phyloP scores from a whole-genome alignment of 1,139 yeast species.

The Pichia sp. region DNA sequence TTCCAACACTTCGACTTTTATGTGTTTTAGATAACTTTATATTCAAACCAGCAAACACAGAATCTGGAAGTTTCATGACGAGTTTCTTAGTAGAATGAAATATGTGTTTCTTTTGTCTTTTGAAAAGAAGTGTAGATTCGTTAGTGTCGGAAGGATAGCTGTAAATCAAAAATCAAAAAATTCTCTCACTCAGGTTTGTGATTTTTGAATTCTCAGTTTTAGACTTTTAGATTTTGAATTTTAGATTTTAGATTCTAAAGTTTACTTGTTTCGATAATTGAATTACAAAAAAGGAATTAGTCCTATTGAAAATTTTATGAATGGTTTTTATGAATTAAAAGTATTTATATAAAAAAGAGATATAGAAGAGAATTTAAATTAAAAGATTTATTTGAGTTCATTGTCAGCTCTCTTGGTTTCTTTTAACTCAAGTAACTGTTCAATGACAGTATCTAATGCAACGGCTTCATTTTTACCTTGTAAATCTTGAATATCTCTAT shows the following conservation, averaged over 20 bases:
- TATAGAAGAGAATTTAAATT: background rate
- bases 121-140: background rate
- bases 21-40: background rate
- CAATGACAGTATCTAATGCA: conserved; percentile 59
- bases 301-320: background rate
- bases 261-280: no score
- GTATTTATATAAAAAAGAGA: background rate
- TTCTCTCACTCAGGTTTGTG: background rate
- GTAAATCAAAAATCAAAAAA: background rate
- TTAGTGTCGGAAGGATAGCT: background rate
- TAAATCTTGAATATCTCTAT: conserved; percentile 79
- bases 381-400: conserved; percentile 30
- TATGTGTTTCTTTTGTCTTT: background rate
- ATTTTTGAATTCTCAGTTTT: background rate
- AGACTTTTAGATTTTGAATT: background rate
- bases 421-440: conserved; percentile 58
- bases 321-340: background rate
- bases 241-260: no score
- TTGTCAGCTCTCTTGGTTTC: conserved; percentile 67
- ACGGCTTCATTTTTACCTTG: conserved; percentile 88
- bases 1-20: background rate
- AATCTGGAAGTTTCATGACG: background rate
- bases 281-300: no score
- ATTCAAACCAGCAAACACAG: background rate
- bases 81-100: background rate